Base-by-base conservation (phyloP, 345 rosid species). In the Raphanus sativus region DNA sequence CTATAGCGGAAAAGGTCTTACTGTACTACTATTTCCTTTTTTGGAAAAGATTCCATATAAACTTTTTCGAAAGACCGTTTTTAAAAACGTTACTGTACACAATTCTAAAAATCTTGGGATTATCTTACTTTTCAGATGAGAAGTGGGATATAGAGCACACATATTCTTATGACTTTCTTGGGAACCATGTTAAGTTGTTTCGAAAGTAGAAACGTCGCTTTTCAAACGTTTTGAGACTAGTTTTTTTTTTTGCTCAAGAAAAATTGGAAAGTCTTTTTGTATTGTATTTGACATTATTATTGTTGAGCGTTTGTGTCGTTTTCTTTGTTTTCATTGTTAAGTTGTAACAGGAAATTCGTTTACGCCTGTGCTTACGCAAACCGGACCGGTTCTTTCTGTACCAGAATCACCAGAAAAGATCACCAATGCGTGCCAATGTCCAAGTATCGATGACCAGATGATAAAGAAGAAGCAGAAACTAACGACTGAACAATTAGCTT, bases 391-490 rank as follows among this genome's bases (percentile, higher is more conserved):
- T 56, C 5, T 56, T 25, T 56, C 61, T 56, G 13, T 56, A 56
- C 61, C 61, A 6, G 61, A 56, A 21, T 56, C 61, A 55, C 17
- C 28, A 56, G 61, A 56, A 56, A 56, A 56, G 13, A 56, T 56
- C 29, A 56, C 29, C 61, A 56, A 56, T 21, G 29, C 29, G 61
- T 9, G 13, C 29, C 61, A 21, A 9, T 24, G 13, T 24, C 29
- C 61, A 21, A 56, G 61, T 56, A 56, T 21, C 61, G 29, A 56
- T 13, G 61, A 56, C 29, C 29, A 56, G 61, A 25, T 58, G 76
- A 79, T 59, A 85, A 86, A 66, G 12, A 90, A 84, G 91, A 91
- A 94, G 85, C 91, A 89, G 85, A 84, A 87, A 77, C 75, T 89
- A 76, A 86, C 93, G 12, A 87, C 76, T 55, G 91, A 83, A 15